phyloP scores from a whole-genome alignment of 805 yeast species.

The Sugiyamaella marilandica region DNA sequence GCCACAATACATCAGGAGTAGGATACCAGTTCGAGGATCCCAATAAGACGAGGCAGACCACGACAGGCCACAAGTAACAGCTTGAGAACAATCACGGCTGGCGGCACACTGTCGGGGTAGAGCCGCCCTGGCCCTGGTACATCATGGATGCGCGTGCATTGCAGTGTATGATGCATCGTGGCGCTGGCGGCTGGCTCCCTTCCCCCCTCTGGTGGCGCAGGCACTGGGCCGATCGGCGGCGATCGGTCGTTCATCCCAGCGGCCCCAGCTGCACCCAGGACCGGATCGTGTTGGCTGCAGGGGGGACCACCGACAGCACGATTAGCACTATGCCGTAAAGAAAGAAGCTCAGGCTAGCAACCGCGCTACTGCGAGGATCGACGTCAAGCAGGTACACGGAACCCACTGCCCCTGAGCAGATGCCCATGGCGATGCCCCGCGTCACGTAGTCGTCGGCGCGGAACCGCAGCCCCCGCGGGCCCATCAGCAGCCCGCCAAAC shows the following conservation, averaged over 20 bases:
- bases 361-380: slow-evolving; percentile 78
- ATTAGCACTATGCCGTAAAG: slow-evolving; percentile 72
- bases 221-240: not conserved
- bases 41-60: too few relatives aligned
- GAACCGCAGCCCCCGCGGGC: slow-evolving; percentile 41
- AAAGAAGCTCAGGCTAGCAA: slow-evolving; percentile 66
- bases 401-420: slow-evolving; percentile 78
- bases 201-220: not conserved
- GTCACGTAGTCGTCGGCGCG: slow-evolving; percentile 64
- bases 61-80: too few relatives aligned
- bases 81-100: too few relatives aligned
- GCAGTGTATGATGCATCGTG: too few relatives aligned
- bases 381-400: slow-evolving; percentile 66
- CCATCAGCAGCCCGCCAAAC: slow-evolving; percentile 52
- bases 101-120: too few relatives aligned
- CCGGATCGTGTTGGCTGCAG: slow-evolving; percentile 45
- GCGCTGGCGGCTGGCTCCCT: too few relatives aligned
- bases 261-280: slow-evolving; percentile 18
- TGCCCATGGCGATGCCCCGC: slow-evolving; percentile 70
- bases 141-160: too few relatives aligned
- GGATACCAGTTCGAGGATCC: too few relatives aligned
- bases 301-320: slow-evolving; percentile 56
- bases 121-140: too few relatives aligned
- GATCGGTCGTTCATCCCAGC: not conserved
- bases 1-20: too few relatives aligned